A percentile compares a stretch with the other conserved stretches of the same genome.
phyloP scores from a whole-genome alignment of 495 filamentous ascomycete species.

The Penicillium flavigenum region DNA sequence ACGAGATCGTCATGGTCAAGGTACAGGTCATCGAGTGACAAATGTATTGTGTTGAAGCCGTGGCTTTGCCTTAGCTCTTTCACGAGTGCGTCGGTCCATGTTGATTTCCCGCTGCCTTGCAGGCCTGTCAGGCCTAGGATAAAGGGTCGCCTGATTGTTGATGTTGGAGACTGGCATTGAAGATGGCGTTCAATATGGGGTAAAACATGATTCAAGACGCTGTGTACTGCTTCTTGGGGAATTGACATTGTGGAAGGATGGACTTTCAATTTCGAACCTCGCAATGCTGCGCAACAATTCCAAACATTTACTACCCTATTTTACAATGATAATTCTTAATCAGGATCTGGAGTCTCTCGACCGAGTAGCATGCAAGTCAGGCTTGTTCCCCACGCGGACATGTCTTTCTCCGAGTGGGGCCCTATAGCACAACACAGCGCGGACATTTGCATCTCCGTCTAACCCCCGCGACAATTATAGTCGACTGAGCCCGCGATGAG shows the following conservation, averaged over 20 bases:
- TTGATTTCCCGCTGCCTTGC: conserved; percentile 23
- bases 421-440: not conserved
- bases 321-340: too few species aligned
- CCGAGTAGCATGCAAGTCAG: not conserved
- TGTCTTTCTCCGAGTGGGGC: conserved; percentile 19
- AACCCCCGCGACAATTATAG: conserved; percentile 9
- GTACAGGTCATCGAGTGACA: conserved; percentile 23
- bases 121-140: conserved; percentile 19
- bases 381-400: conserved; percentile 15
- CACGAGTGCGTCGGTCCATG: conserved; percentile 20
- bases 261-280: too few species aligned
- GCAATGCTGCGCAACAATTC: too few species aligned
- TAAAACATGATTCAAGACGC: conserved; percentile 7
- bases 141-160: conserved; percentile 15
- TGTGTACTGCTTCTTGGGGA: conserved; percentile 11
- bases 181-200: conserved; percentile 11
- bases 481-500: conserved; percentile 12
- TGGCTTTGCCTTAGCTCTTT: conserved; percentile 7
- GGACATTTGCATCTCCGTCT: conserved; percentile 20
- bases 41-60: conserved; percentile 15
- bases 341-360: not conserved
- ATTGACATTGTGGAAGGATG: conserved; percentile 3
- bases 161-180: not conserved
- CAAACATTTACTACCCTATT: too few species aligned
- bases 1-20: conserved; percentile 20